Evolutionary conservation across 805 yeast genomes (phyloP).

Genomic region (Wickerhamiella musiphila): DNA sequence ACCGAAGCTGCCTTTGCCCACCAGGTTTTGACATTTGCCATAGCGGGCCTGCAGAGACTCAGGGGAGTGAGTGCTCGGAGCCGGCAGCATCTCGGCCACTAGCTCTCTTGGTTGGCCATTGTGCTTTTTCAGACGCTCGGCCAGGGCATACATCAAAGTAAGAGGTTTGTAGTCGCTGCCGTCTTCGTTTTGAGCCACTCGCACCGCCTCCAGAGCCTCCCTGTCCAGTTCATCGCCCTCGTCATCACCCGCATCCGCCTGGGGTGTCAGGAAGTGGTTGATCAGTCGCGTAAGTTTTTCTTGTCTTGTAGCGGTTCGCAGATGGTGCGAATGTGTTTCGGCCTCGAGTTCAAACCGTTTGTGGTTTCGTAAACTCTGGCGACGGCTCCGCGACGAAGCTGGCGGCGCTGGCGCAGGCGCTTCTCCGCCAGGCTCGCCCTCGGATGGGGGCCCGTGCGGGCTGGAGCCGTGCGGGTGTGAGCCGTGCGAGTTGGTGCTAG

Average conservation of each 20-base stretch:
- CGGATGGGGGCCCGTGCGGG: too few species aligned
- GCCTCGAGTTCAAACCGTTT: too few species aligned
- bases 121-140: constrained; percentile 6
- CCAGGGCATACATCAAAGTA: constrained; percentile 10
- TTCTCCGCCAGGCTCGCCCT: too few species aligned
- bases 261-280: constrained; percentile 12
- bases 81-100: constrained; percentile 7
- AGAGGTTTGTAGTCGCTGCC: constrained; percentile 10
- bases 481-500: too few species aligned
- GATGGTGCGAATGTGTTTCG: constrained; percentile 65
- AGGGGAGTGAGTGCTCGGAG: constrained; percentile 2
- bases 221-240: constrained; percentile 7
- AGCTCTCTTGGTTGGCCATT: constrained; percentile 11
- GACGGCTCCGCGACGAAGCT: too few species aligned
- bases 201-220: constrained; percentile 12
- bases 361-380: too few species aligned
- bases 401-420: too few species aligned
- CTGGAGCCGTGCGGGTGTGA: too few species aligned
- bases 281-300: constrained; percentile 21
- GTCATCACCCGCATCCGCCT: constrained; percentile 6
- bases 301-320: constrained; percentile 39
- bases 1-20: constrained; percentile 88
- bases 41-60: constrained; percentile 84
- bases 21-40: constrained; percentile 80
- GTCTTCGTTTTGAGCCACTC: constrained; percentile 4